Base-by-base conservation (phyloP, 768 basidiomycete species). In the Solioccasus polychromus region DNA sequence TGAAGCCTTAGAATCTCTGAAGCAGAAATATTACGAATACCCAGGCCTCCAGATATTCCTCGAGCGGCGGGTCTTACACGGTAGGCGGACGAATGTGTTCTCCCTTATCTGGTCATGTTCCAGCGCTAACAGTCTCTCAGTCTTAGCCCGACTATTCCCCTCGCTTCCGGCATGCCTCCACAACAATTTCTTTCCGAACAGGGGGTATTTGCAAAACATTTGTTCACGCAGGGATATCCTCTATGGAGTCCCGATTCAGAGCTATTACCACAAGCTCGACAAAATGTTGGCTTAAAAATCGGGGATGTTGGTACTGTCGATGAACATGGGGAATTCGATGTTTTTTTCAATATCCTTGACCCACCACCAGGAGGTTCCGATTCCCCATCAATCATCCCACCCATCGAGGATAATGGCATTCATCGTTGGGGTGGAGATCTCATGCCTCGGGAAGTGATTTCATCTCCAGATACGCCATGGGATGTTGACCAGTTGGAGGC, bases 161-260 rank as follows among this genome's bases (percentile, higher is more conserved):
- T n/a, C n/a, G n/a, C n/a, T n/a, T n/a, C n/a, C n/a, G n/a, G n/a
- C n/a, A n/a, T n/a, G n/a, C n/a, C n/a, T n/a, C n/a, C 34, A 35
- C 37, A 51, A 35, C 35, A 37, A 36, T 6, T 42, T 18, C 42
- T 10, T 2, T 42, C 41, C 41, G 11, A 42, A 9, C 31, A 42
- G 17, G 24, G 17, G 1, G 24, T 15, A 4, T 34, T 24, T 24
- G 17, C 17, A 19, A 24, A 30, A 24, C 31, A 32, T 32, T 15
- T 42, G 11, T 31, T 24, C 17, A 23, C 6, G 7, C n/a, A 44
- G 19, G 44, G 26, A 11, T 47, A 47, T 19, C 45, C 39, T 12
- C n/a, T 35, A 17, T 29, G 39, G 34, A 35, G 8, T 26, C 39
- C 39, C 2, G 26, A 47, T 9, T 34, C 45, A 20, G 19, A 8